Evolutionary conservation across 441 rosid species (phyloP).

Genomic region (Omphalea diandra): DNA sequence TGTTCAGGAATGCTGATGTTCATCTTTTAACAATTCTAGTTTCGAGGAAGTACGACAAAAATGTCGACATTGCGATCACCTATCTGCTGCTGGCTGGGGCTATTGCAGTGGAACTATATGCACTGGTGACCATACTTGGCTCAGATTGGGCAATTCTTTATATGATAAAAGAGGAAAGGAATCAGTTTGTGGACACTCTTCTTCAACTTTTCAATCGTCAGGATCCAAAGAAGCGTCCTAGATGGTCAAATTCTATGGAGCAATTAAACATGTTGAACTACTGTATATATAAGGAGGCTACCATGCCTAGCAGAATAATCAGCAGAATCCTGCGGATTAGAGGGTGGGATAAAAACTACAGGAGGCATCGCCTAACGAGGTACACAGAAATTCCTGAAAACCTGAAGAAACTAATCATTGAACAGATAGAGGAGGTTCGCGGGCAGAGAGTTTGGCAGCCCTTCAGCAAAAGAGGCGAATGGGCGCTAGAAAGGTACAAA

Average conservation of each 20-base stretch:
- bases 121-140: background rate
- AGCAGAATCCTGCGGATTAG: background rate
- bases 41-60: slow-evolving; percentile 10
- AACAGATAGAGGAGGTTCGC: slow-evolving; percentile 9
- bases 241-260: slow-evolving; percentile 15
- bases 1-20: slow-evolving; percentile 14
- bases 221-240: background rate
- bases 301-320: background rate
- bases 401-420: slow-evolving; percentile 6
- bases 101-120: slow-evolving; percentile 10
- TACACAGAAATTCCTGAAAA: background rate
- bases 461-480: slow-evolving; percentile 18
- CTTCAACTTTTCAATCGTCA: slow-evolving; percentile 6
- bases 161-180: slow-evolving; percentile 6
- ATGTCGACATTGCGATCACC: slow-evolving; percentile 8
- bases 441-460: slow-evolving; percentile 22
- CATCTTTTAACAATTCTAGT: slow-evolving; percentile 8
- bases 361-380: background rate
- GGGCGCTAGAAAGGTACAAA: slow-evolving; percentile 17
- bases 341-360: background rate
- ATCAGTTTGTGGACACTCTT: background rate
- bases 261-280: slow-evolving; percentile 10
- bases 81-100: slow-evolving; percentile 14
- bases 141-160: slow-evolving; percentile 16
- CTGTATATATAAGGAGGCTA: slow-evolving; percentile 6